phyloP scores from a whole-genome alignment of 2,329 filamentous ascomycete genomes.

The Fusarium pseudonygamai region DNA sequence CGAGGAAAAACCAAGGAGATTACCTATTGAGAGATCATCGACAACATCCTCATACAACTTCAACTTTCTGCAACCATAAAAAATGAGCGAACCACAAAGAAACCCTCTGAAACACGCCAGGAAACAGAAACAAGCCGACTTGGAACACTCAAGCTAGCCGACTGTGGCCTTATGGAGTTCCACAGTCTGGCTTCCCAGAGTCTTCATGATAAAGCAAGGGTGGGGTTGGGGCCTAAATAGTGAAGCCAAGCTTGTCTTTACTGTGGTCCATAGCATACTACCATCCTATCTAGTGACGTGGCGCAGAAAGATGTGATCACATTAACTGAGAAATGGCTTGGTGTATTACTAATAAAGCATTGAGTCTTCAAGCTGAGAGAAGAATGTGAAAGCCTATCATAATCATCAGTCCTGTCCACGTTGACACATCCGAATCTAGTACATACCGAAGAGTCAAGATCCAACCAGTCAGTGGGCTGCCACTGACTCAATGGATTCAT shows the following conservation, averaged over 20 bases:
- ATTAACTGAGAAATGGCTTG: accelerated
- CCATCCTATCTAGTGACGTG: no score
- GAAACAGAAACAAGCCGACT: neutral
- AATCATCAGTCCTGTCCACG: accelerated
- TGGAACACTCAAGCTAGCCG: neutral
- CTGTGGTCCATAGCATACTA: no score
- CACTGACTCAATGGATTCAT: conserved; percentile 15
- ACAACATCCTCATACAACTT: neutral
- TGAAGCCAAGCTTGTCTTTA: no score
- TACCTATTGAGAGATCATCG: neutral
- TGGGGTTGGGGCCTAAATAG: neutral
- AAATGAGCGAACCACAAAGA: neutral
- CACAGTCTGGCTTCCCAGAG: neutral
- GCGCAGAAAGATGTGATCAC: accelerated
- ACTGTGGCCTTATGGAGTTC: neutral
- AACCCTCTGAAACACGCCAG: neutral
- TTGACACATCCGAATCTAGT: accelerated
- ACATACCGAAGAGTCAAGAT: conserved; percentile 18
- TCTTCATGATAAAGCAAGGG: accelerated
- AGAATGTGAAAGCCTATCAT: conserved; percentile 5
- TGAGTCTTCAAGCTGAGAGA: conserved; percentile 11
- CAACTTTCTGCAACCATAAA: neutral
- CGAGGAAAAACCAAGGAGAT: neutral
- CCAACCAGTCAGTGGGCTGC: conserved; percentile 23
- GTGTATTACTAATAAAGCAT: neutral